phyloP scores from a whole-genome alignment of 2,329 filamentous ascomycete species.

The Emergomyces pasteurianus region DNA sequence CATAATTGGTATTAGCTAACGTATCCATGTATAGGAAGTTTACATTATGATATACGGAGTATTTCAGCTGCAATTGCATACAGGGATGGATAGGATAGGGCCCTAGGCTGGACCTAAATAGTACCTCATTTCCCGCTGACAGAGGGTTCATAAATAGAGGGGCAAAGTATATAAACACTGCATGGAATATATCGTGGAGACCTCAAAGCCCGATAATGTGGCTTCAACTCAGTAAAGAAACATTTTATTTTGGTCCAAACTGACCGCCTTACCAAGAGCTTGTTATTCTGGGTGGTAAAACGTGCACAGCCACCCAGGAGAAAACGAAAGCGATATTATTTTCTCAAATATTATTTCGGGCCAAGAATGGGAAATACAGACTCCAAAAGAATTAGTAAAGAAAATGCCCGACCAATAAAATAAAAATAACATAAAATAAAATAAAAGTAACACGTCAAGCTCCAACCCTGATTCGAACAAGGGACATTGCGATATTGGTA shows the following conservation, averaged over 20 bases:
- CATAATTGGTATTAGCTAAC: no score
- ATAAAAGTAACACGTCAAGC: not conserved
- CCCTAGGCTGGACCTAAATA: not conserved
- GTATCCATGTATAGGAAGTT: no score
- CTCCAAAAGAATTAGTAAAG: not conserved
- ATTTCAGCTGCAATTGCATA: not conserved
- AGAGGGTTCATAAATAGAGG: not conserved
- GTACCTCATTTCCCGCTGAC: not conserved
- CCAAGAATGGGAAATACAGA: not conserved
- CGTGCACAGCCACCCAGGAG: no score
- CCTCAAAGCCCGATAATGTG: not conserved
- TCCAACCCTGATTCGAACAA: slow-evolving; percentile 4
- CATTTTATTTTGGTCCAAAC: not conserved
- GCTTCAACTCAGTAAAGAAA: no score
- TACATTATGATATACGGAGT: not conserved
- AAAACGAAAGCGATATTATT: no score
- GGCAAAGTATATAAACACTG: not conserved
- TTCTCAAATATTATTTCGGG: no score
- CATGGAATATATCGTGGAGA: not conserved
- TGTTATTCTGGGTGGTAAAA: no score
- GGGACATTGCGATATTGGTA: slow-evolving; percentile 1
- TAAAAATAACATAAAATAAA: not conserved
- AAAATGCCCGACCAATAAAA: not conserved
- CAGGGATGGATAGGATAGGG: not conserved
- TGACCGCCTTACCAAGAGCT: not conserved